Conservation (phyloP, 495 filamentous ascomycete species). For the Letharia lupina region DNA sequence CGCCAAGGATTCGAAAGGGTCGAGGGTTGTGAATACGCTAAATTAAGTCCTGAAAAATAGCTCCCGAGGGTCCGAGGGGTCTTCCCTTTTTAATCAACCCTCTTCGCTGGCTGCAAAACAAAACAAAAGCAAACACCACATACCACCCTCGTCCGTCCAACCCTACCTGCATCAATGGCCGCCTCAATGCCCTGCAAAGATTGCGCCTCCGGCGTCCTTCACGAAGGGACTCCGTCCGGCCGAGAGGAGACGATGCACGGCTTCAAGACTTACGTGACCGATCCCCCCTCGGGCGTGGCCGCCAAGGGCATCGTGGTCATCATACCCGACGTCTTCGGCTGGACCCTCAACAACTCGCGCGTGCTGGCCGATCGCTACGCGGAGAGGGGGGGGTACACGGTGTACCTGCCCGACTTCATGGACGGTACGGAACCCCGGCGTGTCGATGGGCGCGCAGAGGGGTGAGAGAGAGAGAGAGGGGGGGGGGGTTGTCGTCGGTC, state of each 20-base stretch:
- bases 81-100: no score
- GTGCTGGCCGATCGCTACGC: constrained; percentile 47
- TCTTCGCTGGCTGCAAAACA: neutral
- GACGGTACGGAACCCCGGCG: constrained; percentile 34
- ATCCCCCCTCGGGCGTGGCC: constrained; percentile 29
- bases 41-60: no score
- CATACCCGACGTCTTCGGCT: constrained; percentile 52
- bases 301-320: constrained; percentile 44
- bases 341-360: constrained; percentile 46
- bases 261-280: constrained; percentile 41
- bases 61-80: no score
- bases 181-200: constrained; percentile 30
- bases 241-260: constrained; percentile 36
- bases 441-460: no score
- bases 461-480: no score
- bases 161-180: neutral
- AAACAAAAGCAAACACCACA: neutral
- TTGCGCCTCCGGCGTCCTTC: constrained; percentile 30
- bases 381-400: constrained; percentile 37
- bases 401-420: constrained; percentile 56
- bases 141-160: neutral
- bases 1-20: no score
- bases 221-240: constrained; percentile 30
- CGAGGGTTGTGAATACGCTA: no score
- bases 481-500: neutral